Base-by-base conservation (phyloP, 2,329 filamentous ascomycete species). In the Venturia effusa region DNA sequence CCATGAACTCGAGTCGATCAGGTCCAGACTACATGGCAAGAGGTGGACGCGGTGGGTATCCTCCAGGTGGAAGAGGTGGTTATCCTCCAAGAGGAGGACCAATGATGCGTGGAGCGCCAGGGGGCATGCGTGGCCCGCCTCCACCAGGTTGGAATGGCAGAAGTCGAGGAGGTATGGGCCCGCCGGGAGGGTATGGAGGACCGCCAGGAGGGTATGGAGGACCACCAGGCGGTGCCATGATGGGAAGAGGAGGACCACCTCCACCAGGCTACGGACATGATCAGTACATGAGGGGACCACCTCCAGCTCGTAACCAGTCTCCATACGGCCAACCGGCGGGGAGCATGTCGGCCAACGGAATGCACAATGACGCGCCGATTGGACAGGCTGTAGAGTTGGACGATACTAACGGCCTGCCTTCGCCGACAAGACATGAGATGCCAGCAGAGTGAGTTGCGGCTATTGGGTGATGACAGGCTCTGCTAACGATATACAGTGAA, bases 351-450 rank as follows among this genome's bases (percentile, higher is more conserved):
- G 79, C 80, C 4, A 77, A 79, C 22, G 61, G 45, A 34, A 37
- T 41, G 62, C 62, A 37, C 24, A 34, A 45, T 13, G 62, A 64
- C n/a, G 3, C 24, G n/a, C 7, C 75, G 17, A 77, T 86, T 15
- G 86, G 86, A 11, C 87, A 88, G 70, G 85, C 88, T 2, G 83
- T 92, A 62, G 91, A 94, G 73, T 92, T 95, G 89, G 88, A 92
- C 72, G 86, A 87, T 40, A 79, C 81, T n/a, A 79, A 79, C n/a
- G 81, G 81, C 45, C 81, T 79, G 63, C 80, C 81, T n/a, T 73
- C 74, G 63, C 76, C 74, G 34, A 64, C 67, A 54, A 45, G 43
- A 13, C 34, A 63, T n/a, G 45, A 45, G 17, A 59, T 51, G 48
- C 45, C 45, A n/a, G 24, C 30, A 55, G 61, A 40, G 61, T 63